Percentiles rank a stretch among this genome's conserved stretches.
These are phyloP conservation scores for Herpetospermum pedunculosum DNA, from an alignment of 306 rosid species.

Conservation along the genomic window DNA sequence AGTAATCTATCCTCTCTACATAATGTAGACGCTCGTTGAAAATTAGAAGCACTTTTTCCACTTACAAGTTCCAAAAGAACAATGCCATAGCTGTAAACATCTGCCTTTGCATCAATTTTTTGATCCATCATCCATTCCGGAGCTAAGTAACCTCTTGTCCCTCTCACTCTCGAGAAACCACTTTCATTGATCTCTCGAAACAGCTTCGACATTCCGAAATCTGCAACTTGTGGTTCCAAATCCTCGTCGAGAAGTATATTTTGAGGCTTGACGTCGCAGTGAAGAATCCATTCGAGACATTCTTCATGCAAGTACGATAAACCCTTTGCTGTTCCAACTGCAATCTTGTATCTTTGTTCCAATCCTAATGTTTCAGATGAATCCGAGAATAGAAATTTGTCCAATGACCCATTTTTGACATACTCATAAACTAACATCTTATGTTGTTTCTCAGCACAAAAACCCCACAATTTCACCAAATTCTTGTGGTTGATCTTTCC, in stretches of 20 bases:
- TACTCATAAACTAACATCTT: constrained; percentile 29
- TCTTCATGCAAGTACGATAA: constrained; percentile 36
- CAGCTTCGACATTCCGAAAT: constrained; percentile 37
- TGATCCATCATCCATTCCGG: constrained; percentile 35
- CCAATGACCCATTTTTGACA: constrained; percentile 25
- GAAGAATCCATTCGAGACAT: constrained; percentile 32
- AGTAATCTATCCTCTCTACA: background rate
- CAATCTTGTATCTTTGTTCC: constrained; percentile 23
- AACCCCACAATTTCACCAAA: constrained; percentile 32
- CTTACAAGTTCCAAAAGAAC: constrained; percentile 26
- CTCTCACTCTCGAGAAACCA: constrained; percentile 22
- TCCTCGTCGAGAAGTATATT: constrained; percentile 22
- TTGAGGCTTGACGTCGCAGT: constrained; percentile 36
- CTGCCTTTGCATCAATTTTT: constrained; percentile 26
- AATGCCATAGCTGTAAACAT: constrained; percentile 36
- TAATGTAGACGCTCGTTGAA: background rate
- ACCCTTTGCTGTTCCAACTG: constrained; percentile 35
- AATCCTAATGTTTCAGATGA: constrained; percentile 6
- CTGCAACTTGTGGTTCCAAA: constrained; percentile 24
- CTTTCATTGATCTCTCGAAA: constrained; percentile 13
- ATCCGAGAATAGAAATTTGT: constrained; percentile 16
- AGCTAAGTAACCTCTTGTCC: constrained; percentile 33
- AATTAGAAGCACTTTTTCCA: constrained; percentile 21
- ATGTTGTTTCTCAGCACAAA: constrained; percentile 21
- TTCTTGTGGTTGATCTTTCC: constrained; percentile 35